Conservation (phyloP, 2,329 filamentous ascomycete species). For the Xylariaceae sp. region DNA sequence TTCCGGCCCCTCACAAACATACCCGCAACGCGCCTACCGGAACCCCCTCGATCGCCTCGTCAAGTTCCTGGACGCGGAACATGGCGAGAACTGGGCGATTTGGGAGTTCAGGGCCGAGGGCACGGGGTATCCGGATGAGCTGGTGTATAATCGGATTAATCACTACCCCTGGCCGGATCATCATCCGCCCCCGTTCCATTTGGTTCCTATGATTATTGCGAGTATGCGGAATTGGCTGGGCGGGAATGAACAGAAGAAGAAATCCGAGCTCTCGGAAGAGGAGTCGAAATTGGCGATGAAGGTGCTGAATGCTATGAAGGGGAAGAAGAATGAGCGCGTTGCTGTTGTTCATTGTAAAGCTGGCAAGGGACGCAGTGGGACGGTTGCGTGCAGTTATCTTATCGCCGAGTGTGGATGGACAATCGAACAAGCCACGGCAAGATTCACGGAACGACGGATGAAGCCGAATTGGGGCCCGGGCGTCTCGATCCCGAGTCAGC, state of each 20-base stretch:
- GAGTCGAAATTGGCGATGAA: conserved; percentile 24
- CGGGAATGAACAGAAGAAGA: conserved; percentile 40
- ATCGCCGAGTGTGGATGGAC: conserved; percentile 74
- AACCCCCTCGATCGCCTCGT: conserved; percentile 87
- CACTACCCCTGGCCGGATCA: conserved; percentile 98
- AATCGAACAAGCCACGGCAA: conserved; percentile 46
- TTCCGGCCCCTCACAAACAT: conserved; percentile 83
- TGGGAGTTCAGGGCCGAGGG: conserved; percentile 98
- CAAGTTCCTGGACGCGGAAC: conserved; percentile 78
- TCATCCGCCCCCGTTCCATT: conserved; percentile 85
- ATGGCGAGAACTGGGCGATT: conserved; percentile 81
- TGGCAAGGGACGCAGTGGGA: conserved; percentile 89
- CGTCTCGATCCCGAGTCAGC: conserved; percentile 87
- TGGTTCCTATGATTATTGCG: conserved; percentile 84
- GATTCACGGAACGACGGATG: conserved; percentile 80
- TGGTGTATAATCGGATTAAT: conserved; percentile 77
- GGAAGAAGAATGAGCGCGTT: conserved; percentile 51
- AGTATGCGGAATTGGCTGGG: conserved; percentile 87
- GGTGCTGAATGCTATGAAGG: conserved; percentile 31
- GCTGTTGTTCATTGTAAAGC: conserved; percentile 96
- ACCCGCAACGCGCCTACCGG: conserved; percentile 86
- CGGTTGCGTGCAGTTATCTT: conserved; percentile 79
- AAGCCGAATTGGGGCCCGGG: conserved; percentile 80
- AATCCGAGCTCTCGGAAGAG: conserved; percentile 12
- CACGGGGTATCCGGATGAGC: conserved; percentile 87